These are phyloP conservation scores for Tolypocladium capitatum DNA, from an alignment of 2,329 filamentous ascomycete species.

Conservation along the genomic window DNA sequence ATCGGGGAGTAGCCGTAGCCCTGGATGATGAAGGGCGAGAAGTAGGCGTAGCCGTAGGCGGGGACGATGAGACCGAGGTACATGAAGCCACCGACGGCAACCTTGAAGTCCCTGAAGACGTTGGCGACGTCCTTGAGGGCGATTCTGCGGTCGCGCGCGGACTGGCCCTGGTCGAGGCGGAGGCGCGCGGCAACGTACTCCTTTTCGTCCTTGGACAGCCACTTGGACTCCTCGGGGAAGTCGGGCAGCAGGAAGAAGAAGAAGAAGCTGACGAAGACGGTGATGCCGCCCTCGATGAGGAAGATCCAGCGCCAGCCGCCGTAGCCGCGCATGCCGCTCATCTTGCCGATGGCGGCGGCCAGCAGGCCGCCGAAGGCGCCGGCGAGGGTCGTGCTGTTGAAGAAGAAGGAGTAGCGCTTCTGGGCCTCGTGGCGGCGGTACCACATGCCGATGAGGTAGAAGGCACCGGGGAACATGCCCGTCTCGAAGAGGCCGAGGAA, in stretches of 20 bases:
- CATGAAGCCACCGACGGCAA: conserved; percentile 65
- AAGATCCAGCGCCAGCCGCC: conserved; percentile 73
- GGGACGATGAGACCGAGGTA: conserved; percentile 71
- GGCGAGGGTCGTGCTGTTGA: conserved; percentile 65
- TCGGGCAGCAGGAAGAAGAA: conserved; percentile 60
- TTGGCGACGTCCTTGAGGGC: conserved; percentile 43
- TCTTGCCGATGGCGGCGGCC: conserved; percentile 78
- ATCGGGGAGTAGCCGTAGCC: conserved; percentile 50
- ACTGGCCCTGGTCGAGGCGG: conserved; percentile 53
- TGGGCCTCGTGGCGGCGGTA: conserved; percentile 81
- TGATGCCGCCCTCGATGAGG: conserved; percentile 60
- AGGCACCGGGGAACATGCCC: conserved; percentile 51
- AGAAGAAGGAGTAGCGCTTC: conserved; percentile 88
- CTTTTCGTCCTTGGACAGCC: conserved; percentile 59
- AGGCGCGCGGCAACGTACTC: conserved; percentile 53
- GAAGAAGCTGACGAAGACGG: conserved; percentile 44
- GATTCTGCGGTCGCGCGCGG: conserved; percentile 48
- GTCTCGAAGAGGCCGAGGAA: conserved; percentile 70
- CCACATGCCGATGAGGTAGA: conserved; percentile 76
- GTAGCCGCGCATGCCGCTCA: conserved; percentile 59
- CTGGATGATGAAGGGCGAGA: conserved; percentile 57
- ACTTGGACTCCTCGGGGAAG: conserved; percentile 63
- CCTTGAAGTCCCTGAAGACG: conserved; percentile 61
- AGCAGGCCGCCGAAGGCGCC: conserved; percentile 79
- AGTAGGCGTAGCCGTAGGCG: conserved; percentile 67